These are phyloP conservation scores for Dalechampia spathulata DNA, from an alignment of 441 rosid genomes.

Conservation along the genomic window DNA sequence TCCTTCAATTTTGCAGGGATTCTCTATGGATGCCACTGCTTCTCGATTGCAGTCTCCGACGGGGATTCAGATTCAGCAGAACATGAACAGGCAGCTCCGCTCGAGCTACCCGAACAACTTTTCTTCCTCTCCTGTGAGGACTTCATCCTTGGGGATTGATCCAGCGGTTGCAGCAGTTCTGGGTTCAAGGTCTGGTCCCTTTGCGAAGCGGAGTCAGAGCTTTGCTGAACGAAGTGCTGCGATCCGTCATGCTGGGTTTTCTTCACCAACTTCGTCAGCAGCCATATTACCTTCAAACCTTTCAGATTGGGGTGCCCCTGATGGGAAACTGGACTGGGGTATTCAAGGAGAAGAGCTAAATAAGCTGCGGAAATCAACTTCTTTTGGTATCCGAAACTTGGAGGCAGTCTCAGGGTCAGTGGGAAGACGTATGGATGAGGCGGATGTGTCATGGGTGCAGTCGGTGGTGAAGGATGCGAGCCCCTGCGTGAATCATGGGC, in stretches of 20 bases:
- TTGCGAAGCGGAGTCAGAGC: constrained; percentile 74
- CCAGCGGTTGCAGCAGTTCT: constrained; percentile 40
- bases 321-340: constrained; percentile 83
- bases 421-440: constrained; percentile 35
- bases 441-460: constrained; percentile 83
- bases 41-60: constrained; percentile 39
- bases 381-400: constrained; percentile 46
- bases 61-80: constrained; percentile 44
- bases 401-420: constrained; percentile 19
- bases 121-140: constrained; percentile 38
- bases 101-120: constrained; percentile 36
- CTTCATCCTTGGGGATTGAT: constrained; percentile 38
- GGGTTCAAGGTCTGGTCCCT: constrained; percentile 61
- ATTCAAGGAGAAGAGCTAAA: constrained; percentile 68
- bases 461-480: constrained; percentile 69
- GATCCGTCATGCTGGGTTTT: constrained; percentile 29
- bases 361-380: constrained; percentile 61
- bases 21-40: constrained; percentile 27
- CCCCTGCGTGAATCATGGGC: constrained; percentile 18
- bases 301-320: constrained; percentile 70
- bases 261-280: constrained; percentile 32
- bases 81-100: constrained; percentile 39
- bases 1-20: constrained; percentile 36
- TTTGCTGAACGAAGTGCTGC: constrained; percentile 54
- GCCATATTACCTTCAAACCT: constrained; percentile 28